phyloP scores from a whole-genome alignment of 495 filamentous ascomycete genomes.

The Xeromyces bisporus region DNA sequence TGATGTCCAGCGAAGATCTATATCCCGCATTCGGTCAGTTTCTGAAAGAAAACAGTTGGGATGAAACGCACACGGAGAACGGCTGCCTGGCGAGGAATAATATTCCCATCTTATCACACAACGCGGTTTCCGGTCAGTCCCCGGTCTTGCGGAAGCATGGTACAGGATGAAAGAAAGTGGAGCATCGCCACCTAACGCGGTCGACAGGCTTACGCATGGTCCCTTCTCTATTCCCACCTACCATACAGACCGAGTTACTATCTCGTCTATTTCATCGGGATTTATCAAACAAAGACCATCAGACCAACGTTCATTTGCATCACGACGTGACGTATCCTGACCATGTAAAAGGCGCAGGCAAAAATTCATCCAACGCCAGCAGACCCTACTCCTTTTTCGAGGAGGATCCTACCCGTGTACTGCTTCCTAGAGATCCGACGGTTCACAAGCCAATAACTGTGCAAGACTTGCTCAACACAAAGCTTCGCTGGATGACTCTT shows the following conservation, averaged over 20 bases:
- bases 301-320: slow-evolving; percentile 78
- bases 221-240: slow-evolving; percentile 51
- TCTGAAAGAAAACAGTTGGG: slow-evolving; percentile 4
- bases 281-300: slow-evolving; percentile 52
- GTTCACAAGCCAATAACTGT: slow-evolving; percentile 55
- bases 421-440: slow-evolving; percentile 45
- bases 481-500: slow-evolving; percentile 81
- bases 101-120: slow-evolving; percentile 31
- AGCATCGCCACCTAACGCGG: slow-evolving; percentile 14
- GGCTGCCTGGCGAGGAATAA: slow-evolving; percentile 17
- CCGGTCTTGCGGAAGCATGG: no score
- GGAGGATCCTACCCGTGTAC: slow-evolving; percentile 16
- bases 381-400: slow-evolving; percentile 33
- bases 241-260: slow-evolving; percentile 50
- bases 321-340: slow-evolving; percentile 60
- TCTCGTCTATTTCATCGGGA: slow-evolving; percentile 60
- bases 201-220: slow-evolving; percentile 53
- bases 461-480: slow-evolving; percentile 48
- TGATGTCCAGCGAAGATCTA: slow-evolving; percentile 17
- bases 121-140: slow-evolving; percentile 23
- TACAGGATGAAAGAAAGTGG: no score
- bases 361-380: slow-evolving; percentile 4
- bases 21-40: slow-evolving; percentile 21
- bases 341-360: no score
- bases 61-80: slow-evolving; percentile 6